Evolutionary conservation across 352 stramenopile species (phyloP), one percentile per base, ranked within the genome.

Genomic region (Phytophthora lateralis): DNA sequence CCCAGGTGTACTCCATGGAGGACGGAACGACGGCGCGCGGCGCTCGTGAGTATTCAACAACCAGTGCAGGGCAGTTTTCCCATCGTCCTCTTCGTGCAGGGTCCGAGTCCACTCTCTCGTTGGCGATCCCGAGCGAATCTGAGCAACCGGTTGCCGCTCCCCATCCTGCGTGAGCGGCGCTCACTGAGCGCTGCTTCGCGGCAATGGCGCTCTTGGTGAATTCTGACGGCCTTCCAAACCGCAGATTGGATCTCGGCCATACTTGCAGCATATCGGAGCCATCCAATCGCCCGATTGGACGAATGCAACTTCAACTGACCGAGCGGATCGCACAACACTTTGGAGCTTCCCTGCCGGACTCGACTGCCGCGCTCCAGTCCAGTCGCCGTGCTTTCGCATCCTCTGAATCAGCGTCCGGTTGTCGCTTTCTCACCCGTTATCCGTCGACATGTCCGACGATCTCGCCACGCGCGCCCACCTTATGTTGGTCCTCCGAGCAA

Each of bases 21-120:
- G 35, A 49, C 53, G 18, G 54, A 52, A 46, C 30, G 42, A 51
- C 27, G 21, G 42, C 56, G 32, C 43, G 37, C 38, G 30, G 48
- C 17, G 37, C 45, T 6, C 37, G 44, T 66, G 55, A 72, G 46
- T 48, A 72, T 68, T 60, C 63, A 72, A 68, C 50, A 34, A 18
- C 15, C 12, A 37, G 18, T 27, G 43, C 41, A 39, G 21, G 38
- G 6, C 35, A 26, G 17, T n/a, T 62, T 60, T 30, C 57, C 63
- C 63, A 72, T 72, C 63, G 63, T 64, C 58, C 58, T 56, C 52
- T 17, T 52, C 45, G 63, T 68, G 58, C 63, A 66, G 41, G 50
- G 37, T 58, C 29, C 52, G 30, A 58, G 45, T n/a, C 47, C 55
- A 21, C 55, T 66, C 60, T 68, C 52, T 68, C 38, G 53, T 39